Base-by-base conservation (phyloP, 306 rosid species). In the Ammopiptanthus mongolicus region DNA sequence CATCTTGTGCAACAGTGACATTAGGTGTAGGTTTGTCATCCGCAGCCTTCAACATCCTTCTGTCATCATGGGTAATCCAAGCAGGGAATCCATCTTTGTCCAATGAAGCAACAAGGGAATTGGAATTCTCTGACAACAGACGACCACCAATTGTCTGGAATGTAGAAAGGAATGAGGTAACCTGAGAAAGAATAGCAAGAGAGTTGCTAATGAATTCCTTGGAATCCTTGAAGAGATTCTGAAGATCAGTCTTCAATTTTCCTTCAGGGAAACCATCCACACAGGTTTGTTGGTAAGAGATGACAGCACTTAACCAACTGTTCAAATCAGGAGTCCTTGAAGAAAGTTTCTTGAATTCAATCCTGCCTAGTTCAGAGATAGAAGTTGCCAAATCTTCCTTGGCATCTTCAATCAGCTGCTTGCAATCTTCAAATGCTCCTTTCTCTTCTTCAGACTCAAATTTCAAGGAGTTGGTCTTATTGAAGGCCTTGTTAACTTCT, bases 301-400 rank as follows among this genome's bases (percentile, higher is more conserved):
- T 92, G 11, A 90, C 96, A 1, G 97, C 98, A 69, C 99, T 95
- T 0, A 95, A 67, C 97, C 97, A 95, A 52, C 85, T 88, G 81
- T 89, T 87, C 8, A 95, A 50, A 33, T 86, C 88, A n/a, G 89
- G 85, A 0, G 85, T 29, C 23, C 22, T 78, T 0, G 71, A 1
- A 12, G 83, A 3, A 6, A 89, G 39, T 7, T 46, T 76, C 10
- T 76, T 80, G 3, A 80, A 0, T 0, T 57, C 79, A 4, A 19
- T 23, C 0, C 2, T 51, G 0, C 31, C 19, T 1, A 87, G 58
- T 50, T 67, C 66, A 4, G 75, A 63, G 0, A 78, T 47, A 0
- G 97, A 79, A 5, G 71, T 47, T 13, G 22, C 74, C 0, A 95
- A 48, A 36, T 95, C 97, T 0, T 85, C 88, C 69, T 53, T 66